Conservation (phyloP, 2,329 filamentous ascomycete species). For the Fusarium redolens region DNA sequence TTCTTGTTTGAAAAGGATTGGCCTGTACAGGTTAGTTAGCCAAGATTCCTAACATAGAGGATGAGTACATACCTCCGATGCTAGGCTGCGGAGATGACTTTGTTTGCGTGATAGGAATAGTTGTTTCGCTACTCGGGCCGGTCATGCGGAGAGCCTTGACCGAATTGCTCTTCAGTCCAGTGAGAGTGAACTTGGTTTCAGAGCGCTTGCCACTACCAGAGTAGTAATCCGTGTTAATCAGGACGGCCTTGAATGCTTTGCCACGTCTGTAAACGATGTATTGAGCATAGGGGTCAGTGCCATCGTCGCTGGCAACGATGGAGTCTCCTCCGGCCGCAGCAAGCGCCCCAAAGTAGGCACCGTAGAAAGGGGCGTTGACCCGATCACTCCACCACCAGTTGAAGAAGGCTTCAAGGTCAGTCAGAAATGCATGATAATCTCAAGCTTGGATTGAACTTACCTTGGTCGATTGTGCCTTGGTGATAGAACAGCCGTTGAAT, state of each 20-base stretch:
- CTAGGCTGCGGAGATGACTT: neutral
- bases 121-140: neutral
- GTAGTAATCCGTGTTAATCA: neutral
- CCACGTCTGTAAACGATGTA: neutral
- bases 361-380: neutral
- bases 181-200: neutral
- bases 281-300: neutral
- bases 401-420: neutral
- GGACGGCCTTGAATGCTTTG: neutral
- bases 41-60: accelerated
- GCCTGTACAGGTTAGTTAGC: neutral
- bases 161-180: neutral
- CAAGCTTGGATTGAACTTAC: accelerated
- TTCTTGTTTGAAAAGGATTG: neutral
- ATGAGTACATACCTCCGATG: neutral
- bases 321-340: neutral
- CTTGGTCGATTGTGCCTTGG: neutral
- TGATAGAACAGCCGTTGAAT: neutral
- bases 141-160: neutral
- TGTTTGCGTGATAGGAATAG: neutral
- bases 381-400: neutral
- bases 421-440: neutral
- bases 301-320: neutral
- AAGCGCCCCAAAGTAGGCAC: neutral
- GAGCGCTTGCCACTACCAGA: neutral